Percentiles rank a stretch among this genome's conserved stretches.
Conservation (phyloP, 441 rosid genomes). For the Populus hybrid region DNA sequence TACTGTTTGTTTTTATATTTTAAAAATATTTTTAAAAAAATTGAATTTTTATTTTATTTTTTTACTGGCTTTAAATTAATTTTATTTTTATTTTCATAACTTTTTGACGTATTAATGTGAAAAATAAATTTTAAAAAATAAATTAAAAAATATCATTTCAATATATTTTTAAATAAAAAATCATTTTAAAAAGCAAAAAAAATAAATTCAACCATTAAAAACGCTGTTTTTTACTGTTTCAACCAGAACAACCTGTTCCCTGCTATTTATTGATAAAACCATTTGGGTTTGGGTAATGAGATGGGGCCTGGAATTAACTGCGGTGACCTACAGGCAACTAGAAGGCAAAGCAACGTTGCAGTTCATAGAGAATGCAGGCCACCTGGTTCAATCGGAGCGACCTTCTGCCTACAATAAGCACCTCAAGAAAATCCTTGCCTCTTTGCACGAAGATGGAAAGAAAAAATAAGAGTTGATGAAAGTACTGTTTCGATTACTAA, state of each 20-base stretch:
- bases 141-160: too few species aligned
- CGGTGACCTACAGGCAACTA: constrained; percentile 15
- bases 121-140: too few species aligned
- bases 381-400: constrained; percentile 25
- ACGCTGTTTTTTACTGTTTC: not conserved
- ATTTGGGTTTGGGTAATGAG: not conserved
- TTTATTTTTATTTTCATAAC: too few species aligned
- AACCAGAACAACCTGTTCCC: fast-evolving
- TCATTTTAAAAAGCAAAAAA: too few species aligned
- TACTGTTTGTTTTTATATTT: too few species aligned
- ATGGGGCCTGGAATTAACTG: not conserved
- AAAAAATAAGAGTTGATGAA: not conserved
- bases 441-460: not conserved
- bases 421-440: constrained; percentile 32
- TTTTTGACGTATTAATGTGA: too few species aligned
- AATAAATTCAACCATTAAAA: too few species aligned
- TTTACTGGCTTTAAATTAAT: too few species aligned
- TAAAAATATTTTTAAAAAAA: too few species aligned
- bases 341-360: constrained; percentile 23
- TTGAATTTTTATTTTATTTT: too few species aligned
- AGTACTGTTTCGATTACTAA: not conserved
- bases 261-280: not conserved
- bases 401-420: constrained; percentile 27
- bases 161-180: too few species aligned
- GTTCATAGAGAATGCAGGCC: constrained; percentile 34